Base-by-base conservation (phyloP, 345 rosid genomes). In the Ceriops tagal region DNA sequence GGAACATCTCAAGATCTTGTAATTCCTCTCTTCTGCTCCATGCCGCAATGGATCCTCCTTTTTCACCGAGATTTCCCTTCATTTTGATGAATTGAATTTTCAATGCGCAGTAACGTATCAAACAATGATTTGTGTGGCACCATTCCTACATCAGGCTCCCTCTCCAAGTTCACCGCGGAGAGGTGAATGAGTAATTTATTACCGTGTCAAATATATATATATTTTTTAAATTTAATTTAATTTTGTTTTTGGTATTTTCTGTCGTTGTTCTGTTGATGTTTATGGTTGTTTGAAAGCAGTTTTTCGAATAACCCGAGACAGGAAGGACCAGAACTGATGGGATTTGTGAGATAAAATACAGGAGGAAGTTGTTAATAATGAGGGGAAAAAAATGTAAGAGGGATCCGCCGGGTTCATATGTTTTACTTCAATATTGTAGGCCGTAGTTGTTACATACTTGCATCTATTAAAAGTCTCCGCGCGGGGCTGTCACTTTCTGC, bases 321-420 rank as follows among this genome's bases (percentile, higher is more conserved):
- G 37, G 81, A 86, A 83, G 96, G 96, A 46, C 96, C 91, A 10
- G 92, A 89, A 69, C 83, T 89, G 57, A 79, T 87, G 88, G 96
- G 96, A 18, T 86, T 83, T 69, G 96, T 89, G 69, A 83, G 90
- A 69, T 89, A 89, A 15, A 88, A 82, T 35, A 72, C 58, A 0
- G 79, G 89, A 39, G 82, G 85, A 28, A 78, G 77, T 77, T 87
- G 95, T 76, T 65, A 68, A 73, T 82, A 79, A 84, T 0, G 71
- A 21, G 28, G 31, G 16, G 13, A 11, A 10, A 5, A 10, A 21
- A 19, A 24, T 3, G 19, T 2, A 21, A 5, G 26, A 58, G 1
- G 31, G 27, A 20, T 10, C 18, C 28, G 3, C 65, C 39, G 4
- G 8, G 60, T 57, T 72, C 69, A 81, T 58, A 34, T 6, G 37